These are phyloP conservation scores for Micractinium conductrix DNA, from an alignment of 139 green algal species.

Conservation along the genomic window DNA sequence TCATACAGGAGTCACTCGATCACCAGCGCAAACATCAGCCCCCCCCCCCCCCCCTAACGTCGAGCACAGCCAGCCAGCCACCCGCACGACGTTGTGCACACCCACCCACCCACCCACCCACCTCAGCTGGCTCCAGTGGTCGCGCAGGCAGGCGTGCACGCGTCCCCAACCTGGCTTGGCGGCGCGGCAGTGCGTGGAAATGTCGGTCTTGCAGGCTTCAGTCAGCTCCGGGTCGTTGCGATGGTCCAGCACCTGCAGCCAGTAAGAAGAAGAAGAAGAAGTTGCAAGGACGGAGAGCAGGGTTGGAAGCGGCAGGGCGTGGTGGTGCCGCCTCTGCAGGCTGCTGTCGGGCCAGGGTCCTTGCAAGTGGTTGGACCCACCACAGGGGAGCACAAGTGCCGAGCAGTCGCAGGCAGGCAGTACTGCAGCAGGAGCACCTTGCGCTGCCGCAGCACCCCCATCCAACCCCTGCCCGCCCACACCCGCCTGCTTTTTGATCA, in stretches of 20 bases:
- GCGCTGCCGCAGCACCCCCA: not conserved
- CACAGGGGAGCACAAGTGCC: not conserved
- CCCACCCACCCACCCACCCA: not conserved
- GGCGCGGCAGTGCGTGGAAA: constrained; percentile 74
- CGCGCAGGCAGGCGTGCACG: constrained; percentile 82
- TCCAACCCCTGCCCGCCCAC: not conserved
- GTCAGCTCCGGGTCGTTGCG: constrained; percentile 77
- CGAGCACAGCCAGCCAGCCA: too few species aligned
- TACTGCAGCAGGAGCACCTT: not conserved
- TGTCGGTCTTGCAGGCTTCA: constrained; percentile 72
- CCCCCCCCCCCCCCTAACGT: too few species aligned
- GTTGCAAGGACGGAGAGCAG: too few species aligned
- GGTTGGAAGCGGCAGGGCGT: too few species aligned
- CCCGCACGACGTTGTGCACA: too few species aligned
- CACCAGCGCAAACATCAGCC: too few species aligned
- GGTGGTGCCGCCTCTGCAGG: too few species aligned
- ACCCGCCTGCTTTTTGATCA: constrained; percentile 83
- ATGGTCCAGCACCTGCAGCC: constrained; percentile 65
- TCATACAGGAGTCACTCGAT: too few species aligned
- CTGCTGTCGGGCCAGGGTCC: too few species aligned
- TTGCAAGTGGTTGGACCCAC: too few species aligned
- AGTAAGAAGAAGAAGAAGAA: too few species aligned
- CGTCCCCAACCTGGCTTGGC: constrained; percentile 66
- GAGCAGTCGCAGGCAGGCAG: not conserved
- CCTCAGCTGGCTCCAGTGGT: constrained; percentile 67